Conservation (phyloP, 2,329 filamentous ascomycete species). For the Lecanicillium sp. region DNA sequence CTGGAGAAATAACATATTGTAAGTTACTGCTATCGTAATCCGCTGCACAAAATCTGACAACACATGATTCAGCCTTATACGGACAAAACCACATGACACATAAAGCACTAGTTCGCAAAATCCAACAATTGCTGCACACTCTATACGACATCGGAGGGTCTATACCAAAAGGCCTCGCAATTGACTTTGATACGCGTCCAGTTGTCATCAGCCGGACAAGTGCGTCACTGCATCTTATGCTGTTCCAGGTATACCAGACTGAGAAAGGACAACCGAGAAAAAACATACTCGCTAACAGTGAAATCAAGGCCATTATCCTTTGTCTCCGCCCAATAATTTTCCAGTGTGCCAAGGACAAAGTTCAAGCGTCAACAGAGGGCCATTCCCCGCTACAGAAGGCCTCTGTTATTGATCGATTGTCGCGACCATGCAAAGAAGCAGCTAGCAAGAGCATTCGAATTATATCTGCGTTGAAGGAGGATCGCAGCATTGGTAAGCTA, state of each 20-base stretch:
- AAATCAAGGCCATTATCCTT: slow-evolving; percentile 18
- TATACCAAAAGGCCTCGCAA: slow-evolving; percentile 14
- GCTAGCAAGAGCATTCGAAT: slow-evolving; percentile 19
- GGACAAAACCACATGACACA: slow-evolving; percentile 17
- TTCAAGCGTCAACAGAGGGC: slow-evolving; percentile 11
- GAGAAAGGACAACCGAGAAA: too few relatives aligned
- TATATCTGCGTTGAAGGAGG: slow-evolving; percentile 13
- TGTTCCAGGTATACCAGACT: slow-evolving; percentile 17
- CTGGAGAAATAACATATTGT: slow-evolving; percentile 21
- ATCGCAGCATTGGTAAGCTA: slow-evolving; percentile 15
- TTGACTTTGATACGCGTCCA: slow-evolving; percentile 16
- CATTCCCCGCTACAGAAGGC: slow-evolving; percentile 9
- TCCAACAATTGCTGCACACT: slow-evolving; percentile 14
- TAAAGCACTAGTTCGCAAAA: slow-evolving; percentile 17
- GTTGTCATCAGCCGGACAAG: slow-evolving; percentile 15
- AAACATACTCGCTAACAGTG: neutral
- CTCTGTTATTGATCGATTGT: slow-evolving; percentile 14
- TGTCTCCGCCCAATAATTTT: slow-evolving; percentile 20
- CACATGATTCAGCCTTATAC: slow-evolving; percentile 14
- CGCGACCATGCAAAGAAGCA: slow-evolving; percentile 18
- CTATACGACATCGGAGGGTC: slow-evolving; percentile 17
- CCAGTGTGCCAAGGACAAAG: slow-evolving; percentile 20
- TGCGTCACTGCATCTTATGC: slow-evolving; percentile 19
- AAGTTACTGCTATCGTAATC: neutral
- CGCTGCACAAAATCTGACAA: neutral